These are phyloP conservation scores for Penicillium pulvis DNA, from an alignment of 495 filamentous ascomycete genomes.

Conservation along the genomic window DNA sequence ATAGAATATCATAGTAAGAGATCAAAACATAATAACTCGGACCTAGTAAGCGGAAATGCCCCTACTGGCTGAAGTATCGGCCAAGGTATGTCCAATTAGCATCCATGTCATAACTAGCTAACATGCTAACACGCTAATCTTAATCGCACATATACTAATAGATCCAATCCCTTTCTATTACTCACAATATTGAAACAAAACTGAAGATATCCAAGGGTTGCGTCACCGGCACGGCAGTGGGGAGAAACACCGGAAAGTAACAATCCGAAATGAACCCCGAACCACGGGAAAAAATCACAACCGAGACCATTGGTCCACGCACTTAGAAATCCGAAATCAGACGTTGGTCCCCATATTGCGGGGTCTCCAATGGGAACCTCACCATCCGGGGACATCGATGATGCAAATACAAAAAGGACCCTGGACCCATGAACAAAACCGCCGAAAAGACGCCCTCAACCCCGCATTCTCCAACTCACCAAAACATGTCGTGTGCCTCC, in stretches of 20 bases:
- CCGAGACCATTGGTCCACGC: neutral
- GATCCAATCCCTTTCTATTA: neutral
- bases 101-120: too few species aligned
- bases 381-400: neutral
- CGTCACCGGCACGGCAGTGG: neutral
- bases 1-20: neutral
- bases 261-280: neutral
- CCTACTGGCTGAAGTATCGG: too few species aligned
- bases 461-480: neutral
- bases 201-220: neutral
- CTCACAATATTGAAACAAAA: neutral
- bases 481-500: conserved; percentile 36
- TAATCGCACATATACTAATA: neutral
- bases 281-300: neutral
- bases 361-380: conserved; percentile 7
- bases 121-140: neutral
- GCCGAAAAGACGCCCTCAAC: neutral
- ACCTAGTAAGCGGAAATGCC: too few species aligned
- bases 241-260: conserved; percentile 1
- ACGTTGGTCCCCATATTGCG: conserved; percentile 6
- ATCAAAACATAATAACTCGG: too few species aligned
- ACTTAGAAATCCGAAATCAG: neutral
- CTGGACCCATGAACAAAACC: neutral
- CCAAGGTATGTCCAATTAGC: too few species aligned
- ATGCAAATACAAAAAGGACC: conserved; percentile 6